A percentile compares a stretch with the other conserved stretches of the same genome.
Conservation (phyloP, 129 eudicot genomes). For the Flaveria ramosissima region DNA sequence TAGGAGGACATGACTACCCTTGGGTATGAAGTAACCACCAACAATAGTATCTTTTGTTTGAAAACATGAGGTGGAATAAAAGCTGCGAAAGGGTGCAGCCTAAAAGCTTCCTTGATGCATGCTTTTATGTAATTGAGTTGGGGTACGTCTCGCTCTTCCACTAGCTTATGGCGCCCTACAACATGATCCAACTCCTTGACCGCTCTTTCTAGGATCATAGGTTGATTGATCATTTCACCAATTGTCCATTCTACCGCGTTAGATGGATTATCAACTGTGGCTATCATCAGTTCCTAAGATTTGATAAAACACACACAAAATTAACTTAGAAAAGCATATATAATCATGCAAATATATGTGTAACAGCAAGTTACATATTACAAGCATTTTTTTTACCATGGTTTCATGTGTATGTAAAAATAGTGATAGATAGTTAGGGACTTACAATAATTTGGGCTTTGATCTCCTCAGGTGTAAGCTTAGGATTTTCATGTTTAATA, state of each 20-base stretch:
- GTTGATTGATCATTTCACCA: conserved; percentile 25
- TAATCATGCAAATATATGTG: no score
- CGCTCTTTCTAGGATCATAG: conserved; percentile 6
- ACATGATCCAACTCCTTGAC: conserved; percentile 20
- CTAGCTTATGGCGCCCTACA: conserved; percentile 14
- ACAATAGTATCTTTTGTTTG: conserved; percentile 5
- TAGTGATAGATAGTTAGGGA: not conserved
- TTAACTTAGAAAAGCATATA: no score
- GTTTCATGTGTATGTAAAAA: no score
- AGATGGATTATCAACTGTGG: conserved; percentile 23
- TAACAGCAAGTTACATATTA: no score
- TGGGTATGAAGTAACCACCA: conserved; percentile 32
- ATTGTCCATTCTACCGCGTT: conserved; percentile 28
- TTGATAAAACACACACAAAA: not conserved
- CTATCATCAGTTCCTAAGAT: conserved; percentile 23
- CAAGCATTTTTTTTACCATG: no score
- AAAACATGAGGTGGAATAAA: conserved; percentile 32
- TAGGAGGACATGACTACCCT: conserved; percentile 36
- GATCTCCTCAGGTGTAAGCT: not conserved
- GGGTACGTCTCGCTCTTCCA: conserved; percentile 22
- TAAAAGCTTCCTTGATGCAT: conserved; percentile 29
- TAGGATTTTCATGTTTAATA: no score
- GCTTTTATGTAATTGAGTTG: conserved; percentile 34
- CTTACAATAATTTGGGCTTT: not conserved
- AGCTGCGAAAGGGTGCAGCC: conserved; percentile 29